These are phyloP conservation scores for Neofusicoccum ribis DNA, from an alignment of 2,329 filamentous ascomycete species.

Conservation along the genomic window DNA sequence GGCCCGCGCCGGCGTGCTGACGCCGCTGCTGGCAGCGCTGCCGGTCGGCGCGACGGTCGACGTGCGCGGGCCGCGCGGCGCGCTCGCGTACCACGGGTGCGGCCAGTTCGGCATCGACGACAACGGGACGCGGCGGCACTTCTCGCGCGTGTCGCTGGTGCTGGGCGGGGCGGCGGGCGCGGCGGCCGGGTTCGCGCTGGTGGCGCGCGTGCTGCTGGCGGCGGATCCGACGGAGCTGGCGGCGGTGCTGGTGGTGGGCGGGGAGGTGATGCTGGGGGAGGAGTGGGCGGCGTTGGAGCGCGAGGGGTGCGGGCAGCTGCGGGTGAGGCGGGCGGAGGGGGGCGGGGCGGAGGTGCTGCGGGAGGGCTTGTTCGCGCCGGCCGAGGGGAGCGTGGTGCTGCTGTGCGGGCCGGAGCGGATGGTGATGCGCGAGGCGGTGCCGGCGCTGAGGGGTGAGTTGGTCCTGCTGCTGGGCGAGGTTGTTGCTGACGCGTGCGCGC, in stretches of 20 bases:
- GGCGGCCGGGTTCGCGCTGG: slow-evolving; percentile 54
- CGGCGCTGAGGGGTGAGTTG: too few relatives aligned
- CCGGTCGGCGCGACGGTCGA: slow-evolving; percentile 21
- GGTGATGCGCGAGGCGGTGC: too few relatives aligned
- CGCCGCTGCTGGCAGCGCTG: background rate
- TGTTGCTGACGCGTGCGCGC: too few relatives aligned
- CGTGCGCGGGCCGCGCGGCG: slow-evolving; percentile 52
- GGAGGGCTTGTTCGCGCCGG: too few relatives aligned
- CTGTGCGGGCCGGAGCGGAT: too few relatives aligned
- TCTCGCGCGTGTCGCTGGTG: slow-evolving; percentile 50
- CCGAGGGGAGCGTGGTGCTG: too few relatives aligned
- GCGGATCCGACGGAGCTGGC: slow-evolving; percentile 42
- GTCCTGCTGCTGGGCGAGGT: too few relatives aligned
- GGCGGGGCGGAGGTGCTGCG: slow-evolving; percentile 42
- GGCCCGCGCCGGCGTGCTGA: background rate
- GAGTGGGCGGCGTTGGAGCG: slow-evolving; percentile 46
- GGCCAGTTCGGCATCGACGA: slow-evolving; percentile 47
- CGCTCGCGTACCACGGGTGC: slow-evolving; percentile 51
- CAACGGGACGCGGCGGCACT: slow-evolving; percentile 40
- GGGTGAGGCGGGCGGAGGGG: slow-evolving; percentile 50
- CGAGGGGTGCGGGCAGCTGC: slow-evolving; percentile 40
- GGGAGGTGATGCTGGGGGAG: slow-evolving; percentile 48
- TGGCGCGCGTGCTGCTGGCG: slow-evolving; percentile 44
- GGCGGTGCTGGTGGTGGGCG: slow-evolving; percentile 49
- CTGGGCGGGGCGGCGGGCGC: slow-evolving; percentile 52